A percentile compares a stretch with the other conserved stretches of the same genome.
Conservation (phyloP, 345 rosid species). For the Dipteronia dyeriana region DNA sequence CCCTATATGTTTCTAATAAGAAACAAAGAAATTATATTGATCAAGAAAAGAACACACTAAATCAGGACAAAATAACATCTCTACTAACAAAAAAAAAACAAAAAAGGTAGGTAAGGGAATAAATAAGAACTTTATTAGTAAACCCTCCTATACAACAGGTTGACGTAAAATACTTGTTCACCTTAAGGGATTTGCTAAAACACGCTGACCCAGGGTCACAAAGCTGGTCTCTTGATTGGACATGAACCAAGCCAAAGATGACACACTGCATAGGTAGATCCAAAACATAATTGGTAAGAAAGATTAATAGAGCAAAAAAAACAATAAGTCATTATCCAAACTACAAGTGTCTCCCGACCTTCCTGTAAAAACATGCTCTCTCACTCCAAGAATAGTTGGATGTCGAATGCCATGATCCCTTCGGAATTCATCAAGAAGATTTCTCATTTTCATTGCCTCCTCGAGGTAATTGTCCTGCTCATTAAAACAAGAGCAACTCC, state of each 20-base stretch:
- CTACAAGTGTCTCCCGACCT: slow-evolving; percentile 50
- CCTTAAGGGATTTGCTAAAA: slow-evolving; percentile 89
- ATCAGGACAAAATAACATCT: neutral
- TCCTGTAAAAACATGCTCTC: slow-evolving; percentile 96
- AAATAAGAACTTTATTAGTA: neutral
- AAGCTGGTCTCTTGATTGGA: slow-evolving; percentile 99
- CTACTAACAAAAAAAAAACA: neutral
- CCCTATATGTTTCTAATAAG: neutral
- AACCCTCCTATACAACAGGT: neutral
- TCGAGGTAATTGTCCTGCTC: slow-evolving; percentile 91
- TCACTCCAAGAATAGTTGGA: slow-evolving; percentile 95
- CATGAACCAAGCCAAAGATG: slow-evolving; percentile 98
- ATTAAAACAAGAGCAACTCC: slow-evolving; percentile 23
- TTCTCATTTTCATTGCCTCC: slow-evolving; percentile 98
- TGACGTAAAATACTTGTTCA: slow-evolving; percentile 40
- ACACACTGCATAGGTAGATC: slow-evolving; percentile 70
- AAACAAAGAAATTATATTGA: neutral
- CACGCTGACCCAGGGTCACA: slow-evolving; percentile 96
- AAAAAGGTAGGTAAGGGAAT: neutral
- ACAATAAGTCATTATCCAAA: neutral
- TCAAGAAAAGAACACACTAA: neutral
- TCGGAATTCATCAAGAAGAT: slow-evolving; percentile 92
- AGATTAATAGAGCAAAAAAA: slow-evolving; percentile 14
- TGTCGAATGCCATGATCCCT: slow-evolving; percentile 90
- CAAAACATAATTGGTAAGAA: slow-evolving; percentile 23